phyloP scores from a whole-genome alignment of 2,329 filamentous ascomycete genomes.

The Calonectria pseudoturangicola region DNA sequence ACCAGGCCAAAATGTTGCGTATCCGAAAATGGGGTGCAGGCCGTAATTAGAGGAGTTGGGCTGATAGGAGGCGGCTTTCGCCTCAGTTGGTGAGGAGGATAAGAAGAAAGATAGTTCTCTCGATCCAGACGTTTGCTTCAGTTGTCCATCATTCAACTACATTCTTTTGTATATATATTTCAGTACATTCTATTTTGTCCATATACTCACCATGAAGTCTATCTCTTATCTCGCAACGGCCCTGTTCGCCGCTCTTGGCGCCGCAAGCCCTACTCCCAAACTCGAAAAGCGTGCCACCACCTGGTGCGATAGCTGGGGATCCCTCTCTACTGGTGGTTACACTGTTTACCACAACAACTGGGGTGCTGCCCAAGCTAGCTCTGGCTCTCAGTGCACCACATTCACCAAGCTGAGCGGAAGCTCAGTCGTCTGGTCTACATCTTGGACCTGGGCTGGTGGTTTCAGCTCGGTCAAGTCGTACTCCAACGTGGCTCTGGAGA shows the following conservation, averaged over 20 bases:
- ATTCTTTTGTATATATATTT: too few relatives aligned
- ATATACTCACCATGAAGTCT: conserved; percentile 47
- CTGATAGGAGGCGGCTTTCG: too few relatives aligned
- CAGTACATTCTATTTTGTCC: too few relatives aligned
- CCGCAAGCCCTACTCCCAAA: conserved; percentile 53
- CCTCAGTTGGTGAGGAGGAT: too few relatives aligned
- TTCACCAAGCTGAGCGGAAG: conserved; percentile 59
- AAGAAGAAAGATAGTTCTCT: too few relatives aligned
- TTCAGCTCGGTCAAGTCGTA: conserved; percentile 65
- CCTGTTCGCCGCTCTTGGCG: conserved; percentile 51
- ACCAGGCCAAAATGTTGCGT: too few relatives aligned
- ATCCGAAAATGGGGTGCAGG: too few relatives aligned
- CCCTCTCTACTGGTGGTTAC: conserved; percentile 62
- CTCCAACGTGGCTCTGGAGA: conserved; percentile 64
- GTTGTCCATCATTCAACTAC: too few relatives aligned
- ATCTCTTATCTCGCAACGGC: conserved; percentile 49
- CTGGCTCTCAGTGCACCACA: conserved; percentile 64
- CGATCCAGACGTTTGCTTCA: too few relatives aligned
- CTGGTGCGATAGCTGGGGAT: conserved; percentile 64
- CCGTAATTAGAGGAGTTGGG: too few relatives aligned
- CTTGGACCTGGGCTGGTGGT: conserved; percentile 64
- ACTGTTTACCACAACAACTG: conserved; percentile 73
- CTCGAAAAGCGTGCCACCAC: conserved; percentile 59
- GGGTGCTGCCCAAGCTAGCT: conserved; percentile 61
- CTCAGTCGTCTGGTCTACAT: conserved; percentile 64